Conservation (phyloP, 2,329 filamentous ascomycete species). For the Aspergillus fructus region DNA sequence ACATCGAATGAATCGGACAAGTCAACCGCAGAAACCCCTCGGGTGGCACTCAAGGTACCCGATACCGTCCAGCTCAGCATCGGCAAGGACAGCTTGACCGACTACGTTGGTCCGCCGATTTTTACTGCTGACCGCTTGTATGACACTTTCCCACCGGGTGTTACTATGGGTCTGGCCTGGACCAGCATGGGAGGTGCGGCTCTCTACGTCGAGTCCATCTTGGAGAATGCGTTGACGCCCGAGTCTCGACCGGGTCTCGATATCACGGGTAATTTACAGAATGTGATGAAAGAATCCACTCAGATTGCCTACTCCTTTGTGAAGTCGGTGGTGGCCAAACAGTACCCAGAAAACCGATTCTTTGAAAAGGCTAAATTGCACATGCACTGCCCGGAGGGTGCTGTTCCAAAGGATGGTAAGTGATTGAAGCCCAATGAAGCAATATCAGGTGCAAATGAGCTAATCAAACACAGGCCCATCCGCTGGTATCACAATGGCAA, state of each 20-base stretch:
- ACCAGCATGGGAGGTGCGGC: slow-evolving; percentile 95
- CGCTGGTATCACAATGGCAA: slow-evolving; percentile 98
- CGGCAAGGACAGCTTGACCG: slow-evolving; percentile 84
- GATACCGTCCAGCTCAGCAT: slow-evolving; percentile 84
- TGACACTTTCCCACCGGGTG: slow-evolving; percentile 87
- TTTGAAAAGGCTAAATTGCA: slow-evolving; percentile 95
- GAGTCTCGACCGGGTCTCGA: slow-evolving; percentile 77
- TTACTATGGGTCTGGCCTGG: slow-evolving; percentile 98
- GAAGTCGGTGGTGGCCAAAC: slow-evolving; percentile 80
- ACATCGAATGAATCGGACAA: slow-evolving; percentile 49
- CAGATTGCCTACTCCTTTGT: slow-evolving; percentile 94
- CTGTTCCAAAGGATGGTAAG: slow-evolving; percentile 84
- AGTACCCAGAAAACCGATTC: slow-evolving; percentile 89
- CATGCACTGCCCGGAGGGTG: slow-evolving; percentile 93
- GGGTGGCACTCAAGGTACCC: slow-evolving; percentile 77
- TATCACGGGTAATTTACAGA: slow-evolving; percentile 91
- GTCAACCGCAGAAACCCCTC: slow-evolving; percentile 57
- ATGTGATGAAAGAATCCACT: slow-evolving; percentile 97
- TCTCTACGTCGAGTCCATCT: slow-evolving; percentile 94
- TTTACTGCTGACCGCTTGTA: slow-evolving; percentile 96
- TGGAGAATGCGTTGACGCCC: slow-evolving; percentile 76
- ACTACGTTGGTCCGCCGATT: slow-evolving; percentile 93
- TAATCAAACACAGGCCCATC: slow-evolving; percentile 57
- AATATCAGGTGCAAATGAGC: slow-evolving; percentile 11
- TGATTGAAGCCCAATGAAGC: slow-evolving; percentile 5